Conservation (phyloP, 352 stramenopile genomes). For the Globisporangium splendens region DNA sequence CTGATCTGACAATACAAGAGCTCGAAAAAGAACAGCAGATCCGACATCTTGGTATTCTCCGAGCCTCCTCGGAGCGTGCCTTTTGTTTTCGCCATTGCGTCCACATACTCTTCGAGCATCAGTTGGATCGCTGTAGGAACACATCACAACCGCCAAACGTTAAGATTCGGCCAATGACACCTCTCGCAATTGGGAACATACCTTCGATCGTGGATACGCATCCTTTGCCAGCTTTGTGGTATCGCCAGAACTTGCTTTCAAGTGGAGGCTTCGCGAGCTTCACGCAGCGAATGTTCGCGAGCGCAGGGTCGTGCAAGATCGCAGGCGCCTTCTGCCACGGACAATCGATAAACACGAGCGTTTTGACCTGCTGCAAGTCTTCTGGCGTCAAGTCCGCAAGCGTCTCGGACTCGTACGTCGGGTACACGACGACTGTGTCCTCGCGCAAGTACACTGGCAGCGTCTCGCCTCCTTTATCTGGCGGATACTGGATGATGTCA, state of each 20-base stretch:
- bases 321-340: conserved; percentile 83
- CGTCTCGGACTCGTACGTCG: conserved; percentile 63
- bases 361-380: conserved; percentile 55
- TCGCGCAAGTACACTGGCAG: conserved; percentile 51
- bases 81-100: conserved; percentile 29
- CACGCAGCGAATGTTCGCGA: conserved; percentile 60
- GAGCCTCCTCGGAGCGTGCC: conserved; percentile 30
- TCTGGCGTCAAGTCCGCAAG: conserved; percentile 53
- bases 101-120: conserved; percentile 75
- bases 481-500: conserved; percentile 60
- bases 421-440: conserved; percentile 76
- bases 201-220: conserved; percentile 90
- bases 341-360: conserved; percentile 85
- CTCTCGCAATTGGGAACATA: conserved; percentile 16
- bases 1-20: conserved; percentile 68
- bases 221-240: conserved; percentile 78
- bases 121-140: conserved; percentile 66
- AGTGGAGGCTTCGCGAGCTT: conserved; percentile 74
- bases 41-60: conserved; percentile 36
- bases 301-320: conserved; percentile 57
- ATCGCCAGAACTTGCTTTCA: conserved; percentile 87
- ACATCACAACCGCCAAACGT: not conserved
- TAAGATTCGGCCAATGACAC: not conserved
- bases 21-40: conserved; percentile 85
- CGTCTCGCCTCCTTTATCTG: conserved; percentile 17